Evolutionary conservation across 352 stramenopile genomes (phyloP), one percentile per base, ranked within the genome.

Genomic region (Globisporangium nunn): DNA sequence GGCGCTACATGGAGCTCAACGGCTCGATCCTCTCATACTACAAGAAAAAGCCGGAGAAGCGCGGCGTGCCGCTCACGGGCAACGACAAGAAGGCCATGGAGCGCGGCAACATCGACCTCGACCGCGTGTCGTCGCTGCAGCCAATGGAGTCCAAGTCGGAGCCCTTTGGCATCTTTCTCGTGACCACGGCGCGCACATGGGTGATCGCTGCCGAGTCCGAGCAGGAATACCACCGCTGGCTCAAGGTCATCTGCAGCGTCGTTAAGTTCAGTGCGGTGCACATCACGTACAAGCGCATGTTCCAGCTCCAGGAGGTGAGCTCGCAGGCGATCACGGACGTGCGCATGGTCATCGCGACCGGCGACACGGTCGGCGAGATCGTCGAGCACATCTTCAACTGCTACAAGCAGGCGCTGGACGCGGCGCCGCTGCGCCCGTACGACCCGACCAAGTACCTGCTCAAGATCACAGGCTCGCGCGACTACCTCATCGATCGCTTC

Each of bases 341-440:
- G 54, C 82, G 84, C 31, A 91, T 94, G 81, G 80, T 91, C 45
- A 85, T 92, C 30, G 76, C 79, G 1, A 88, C 82, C 0, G 75
- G 79, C 4, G 83, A 94, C 62, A 94, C 84, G 1, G 84, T 94
- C n/a, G 80, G 78, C 4, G 78, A 94, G 64, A 91, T 91, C 62
- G 84, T 94, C 30, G 84, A 92, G 74, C 80, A 91, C 54, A 92
- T 94, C 30, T 94, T 94, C 61, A 90, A 91, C 55, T 94, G 81
- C 58, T 94, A 94, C 73, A 83, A 90, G 58, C 77, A 88, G 58
- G 75, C 73, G 17, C 61, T 92, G 4, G 81, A 92, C 64, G 81
- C 84, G 0, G 81, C 82, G 0, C 81, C 84, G 8, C 64, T 94
- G 56, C 69, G 69, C 45, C 78, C 84, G 12, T 94, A 94, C 65